Base-by-base conservation (phyloP, 306 rosid genomes). In the Lathyrus oleraceus region DNA sequence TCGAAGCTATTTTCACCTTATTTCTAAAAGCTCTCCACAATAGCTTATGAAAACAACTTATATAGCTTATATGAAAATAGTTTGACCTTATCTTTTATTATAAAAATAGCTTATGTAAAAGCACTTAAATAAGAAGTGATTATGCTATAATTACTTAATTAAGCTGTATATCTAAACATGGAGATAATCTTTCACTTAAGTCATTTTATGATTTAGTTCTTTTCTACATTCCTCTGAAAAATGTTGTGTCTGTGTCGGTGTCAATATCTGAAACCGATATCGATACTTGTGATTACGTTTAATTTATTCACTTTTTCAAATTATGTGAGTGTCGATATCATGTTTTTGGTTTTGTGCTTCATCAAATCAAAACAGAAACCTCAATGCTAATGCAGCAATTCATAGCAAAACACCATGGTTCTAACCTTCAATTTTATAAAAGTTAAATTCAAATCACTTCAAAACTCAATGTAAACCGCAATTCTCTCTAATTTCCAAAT, bases 401-500 rank as follows among this genome's bases (percentile, higher is more conserved):
- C 42, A 19, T n/a, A 35, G 19, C 40, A 61, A 35, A 52, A 52
- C 67, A 48, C 64, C 51, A 44, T 39, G 49, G 32, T 54, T 4
- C 39, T 70, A 52, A 17, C 52, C 51, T 43, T 36, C 65, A 49
- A 76, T 38, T 76, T 19, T 76, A 45, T 52, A n/a, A 72, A 38
- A 72, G 47, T 51, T 39, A 61, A 72, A 61, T 43, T 47, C 61
- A 44, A 16, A 16, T 16, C 53, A 47, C 9, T 6, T 62, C 23
- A 20, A 23, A 60, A 61, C 47, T 67, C 27, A 32, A 27, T 12
- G 14, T 35, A 67, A 67, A 65, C 5, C 14, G 45, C 4, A 73
- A 61, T 45, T 27, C 42, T 35, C 17, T 16, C 30, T 10, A 58
- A 61, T 60, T 66, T 35, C 40, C n/a, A 21, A 42, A 78, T 27